A percentile compares a stretch with the other conserved stretches of the same genome.
These are phyloP conservation scores for Bruguiera sexangula DNA, from an alignment of 345 rosid genomes.

Conservation along the genomic window DNA sequence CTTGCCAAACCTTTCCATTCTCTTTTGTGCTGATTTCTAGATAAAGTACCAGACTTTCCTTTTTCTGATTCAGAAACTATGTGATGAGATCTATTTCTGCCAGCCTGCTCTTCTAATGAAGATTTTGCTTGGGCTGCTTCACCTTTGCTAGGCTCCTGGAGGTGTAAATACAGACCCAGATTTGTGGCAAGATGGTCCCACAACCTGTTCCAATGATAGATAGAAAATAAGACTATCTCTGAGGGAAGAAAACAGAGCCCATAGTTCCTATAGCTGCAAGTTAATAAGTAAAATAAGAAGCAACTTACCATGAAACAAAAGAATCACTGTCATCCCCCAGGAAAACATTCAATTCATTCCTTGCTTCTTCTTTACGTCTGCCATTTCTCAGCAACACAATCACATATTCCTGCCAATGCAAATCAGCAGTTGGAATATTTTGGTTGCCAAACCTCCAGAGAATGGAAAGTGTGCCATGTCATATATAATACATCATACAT, in stretches of 20 bases:
- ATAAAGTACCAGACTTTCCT: conserved; percentile 38
- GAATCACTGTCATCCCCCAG: conserved; percentile 84
- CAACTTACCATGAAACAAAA: conserved; percentile 76
- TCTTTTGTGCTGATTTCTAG: conserved; percentile 48
- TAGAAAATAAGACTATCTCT: not conserved
- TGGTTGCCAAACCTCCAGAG: not conserved
- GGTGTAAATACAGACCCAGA: conserved; percentile 52
- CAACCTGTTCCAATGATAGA: conserved; percentile 52
- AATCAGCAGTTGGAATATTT: conserved; percentile 7
- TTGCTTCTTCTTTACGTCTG: conserved; percentile 78
- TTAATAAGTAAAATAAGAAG: conserved; percentile 7
- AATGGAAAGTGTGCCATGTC: no score
- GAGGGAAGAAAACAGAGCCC: conserved; percentile 6
- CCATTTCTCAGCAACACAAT: conserved; percentile 87
- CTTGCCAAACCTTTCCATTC: conserved; percentile 60
- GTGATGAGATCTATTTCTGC: conserved; percentile 24
- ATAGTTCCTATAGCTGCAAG: not conserved
- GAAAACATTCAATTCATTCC: conserved; percentile 81
- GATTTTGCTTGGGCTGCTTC: conserved; percentile 32
- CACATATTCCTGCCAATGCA: conserved; percentile 72
- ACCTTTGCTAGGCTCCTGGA: conserved; percentile 31
- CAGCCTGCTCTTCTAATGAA: conserved; percentile 30
- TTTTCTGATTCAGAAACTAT: conserved; percentile 47
- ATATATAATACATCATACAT: no score
- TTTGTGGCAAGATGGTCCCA: conserved; percentile 89